Evolutionary conservation across 495 filamentous ascomycete genomes (phyloP).

Genomic region (Penicillium mononematosum): DNA sequence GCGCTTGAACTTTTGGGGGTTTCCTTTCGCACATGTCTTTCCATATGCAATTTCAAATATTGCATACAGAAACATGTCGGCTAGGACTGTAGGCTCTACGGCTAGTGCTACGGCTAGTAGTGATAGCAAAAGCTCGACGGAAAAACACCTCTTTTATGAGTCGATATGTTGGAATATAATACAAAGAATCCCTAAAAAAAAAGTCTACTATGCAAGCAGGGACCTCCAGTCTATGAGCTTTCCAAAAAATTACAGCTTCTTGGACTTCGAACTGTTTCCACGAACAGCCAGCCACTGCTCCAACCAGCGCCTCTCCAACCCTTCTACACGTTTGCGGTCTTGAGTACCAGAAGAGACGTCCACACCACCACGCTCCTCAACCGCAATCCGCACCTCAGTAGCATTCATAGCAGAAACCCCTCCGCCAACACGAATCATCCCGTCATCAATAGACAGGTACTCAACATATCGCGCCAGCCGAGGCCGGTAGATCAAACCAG

Average conservation of each 20-base stretch:
- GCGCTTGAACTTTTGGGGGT: neutral
- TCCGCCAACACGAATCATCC: constrained; percentile 50
- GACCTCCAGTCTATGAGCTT: neutral
- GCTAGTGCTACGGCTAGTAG: neutral
- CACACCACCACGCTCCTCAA: constrained; percentile 47
- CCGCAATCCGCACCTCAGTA: constrained; percentile 56
- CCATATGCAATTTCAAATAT: neutral
- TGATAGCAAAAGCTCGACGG: neutral
- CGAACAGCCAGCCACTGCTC: constrained; percentile 34
- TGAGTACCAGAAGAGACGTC: constrained; percentile 27
- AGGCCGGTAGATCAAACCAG: constrained; percentile 40
- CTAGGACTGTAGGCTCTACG: neutral
- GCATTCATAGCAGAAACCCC: constrained; percentile 50
- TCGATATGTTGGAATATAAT: constrained; percentile 2
- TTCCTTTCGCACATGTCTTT: neutral
- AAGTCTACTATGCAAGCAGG: constrained; percentile 3
- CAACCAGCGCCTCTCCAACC: constrained; percentile 39
- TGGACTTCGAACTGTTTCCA: neutral
- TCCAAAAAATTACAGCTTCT: neutral
- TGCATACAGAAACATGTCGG: neutral
- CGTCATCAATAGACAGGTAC: constrained; percentile 61
- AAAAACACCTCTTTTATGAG: neutral
- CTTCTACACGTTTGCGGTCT: constrained; percentile 24
- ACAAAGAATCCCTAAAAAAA: neutral
- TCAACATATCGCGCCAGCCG: constrained; percentile 43